phyloP scores from a whole-genome alignment of 805 yeast species.

The Vanderwaltozyma yarrowii region DNA sequence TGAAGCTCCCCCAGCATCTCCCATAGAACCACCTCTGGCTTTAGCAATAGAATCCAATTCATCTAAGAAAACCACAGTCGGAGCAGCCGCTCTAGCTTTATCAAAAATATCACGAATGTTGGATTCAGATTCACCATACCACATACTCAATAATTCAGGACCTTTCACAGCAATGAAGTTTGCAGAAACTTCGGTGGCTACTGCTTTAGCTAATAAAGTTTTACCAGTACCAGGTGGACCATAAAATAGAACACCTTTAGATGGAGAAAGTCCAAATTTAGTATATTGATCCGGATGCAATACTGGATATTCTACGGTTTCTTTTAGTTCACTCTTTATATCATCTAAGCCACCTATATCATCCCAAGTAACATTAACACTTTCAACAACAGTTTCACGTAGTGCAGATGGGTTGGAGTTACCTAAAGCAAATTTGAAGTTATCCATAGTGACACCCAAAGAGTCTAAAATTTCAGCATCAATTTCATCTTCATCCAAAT shows the following conservation, averaged over 20 bases:
- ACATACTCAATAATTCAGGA: conserved; percentile 70
- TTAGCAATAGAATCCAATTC: conserved; percentile 97
- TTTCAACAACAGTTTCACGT: conserved; percentile 98
- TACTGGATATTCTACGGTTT: conserved; percentile 98
- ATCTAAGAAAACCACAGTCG: conserved; percentile 96
- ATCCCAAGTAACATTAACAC: conserved; percentile 98
- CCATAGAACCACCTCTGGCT: conserved; percentile 92
- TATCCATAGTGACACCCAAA: conserved; percentile 97
- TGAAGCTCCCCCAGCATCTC: conserved; percentile 64
- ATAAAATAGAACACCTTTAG: conserved; percentile 96
- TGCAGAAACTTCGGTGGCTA: conserved; percentile 98
- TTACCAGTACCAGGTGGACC: conserved; percentile 99
- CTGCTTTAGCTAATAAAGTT: conserved; percentile 95
- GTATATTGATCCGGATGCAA: conserved; percentile 98
- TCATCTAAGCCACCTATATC: conserved; percentile 98
- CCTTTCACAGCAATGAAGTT: conserved; percentile 79
- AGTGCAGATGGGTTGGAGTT: conserved; percentile 97
- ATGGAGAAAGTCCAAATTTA: conserved; percentile 94
- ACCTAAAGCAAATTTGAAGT: conserved; percentile 95
- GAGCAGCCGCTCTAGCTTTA: conserved; percentile 99
- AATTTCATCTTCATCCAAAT: conserved; percentile 44
- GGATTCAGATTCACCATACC: conserved; percentile 98
- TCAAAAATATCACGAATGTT: conserved; percentile 96
- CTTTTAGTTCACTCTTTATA: conserved; percentile 93
- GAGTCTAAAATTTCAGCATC: conserved; percentile 96